These are phyloP conservation scores for Microdochium nivale DNA, from an alignment of 2,329 filamentous ascomycete species.

Conservation along the genomic window DNA sequence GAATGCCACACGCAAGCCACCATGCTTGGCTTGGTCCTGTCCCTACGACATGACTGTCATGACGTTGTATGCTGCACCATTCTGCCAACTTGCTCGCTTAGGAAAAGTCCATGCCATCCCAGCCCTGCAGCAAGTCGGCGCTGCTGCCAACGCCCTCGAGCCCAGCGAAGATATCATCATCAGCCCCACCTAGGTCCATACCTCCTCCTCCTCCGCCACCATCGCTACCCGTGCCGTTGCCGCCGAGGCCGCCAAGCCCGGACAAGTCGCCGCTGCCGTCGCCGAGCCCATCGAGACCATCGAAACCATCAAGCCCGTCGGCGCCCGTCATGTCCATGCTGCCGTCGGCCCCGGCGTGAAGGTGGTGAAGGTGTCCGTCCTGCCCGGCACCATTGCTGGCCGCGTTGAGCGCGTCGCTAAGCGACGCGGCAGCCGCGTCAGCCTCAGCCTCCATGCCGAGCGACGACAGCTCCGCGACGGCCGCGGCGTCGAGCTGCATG, in stretches of 20 bases:
- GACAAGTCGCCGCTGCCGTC: not conserved
- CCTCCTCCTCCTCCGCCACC: not conserved
- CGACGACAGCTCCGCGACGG: not conserved
- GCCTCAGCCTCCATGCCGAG: not conserved
- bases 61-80: too few species aligned
- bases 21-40: too few species aligned
- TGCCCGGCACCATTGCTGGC: not conserved
- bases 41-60: too few species aligned
- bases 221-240: not conserved
- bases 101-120: conserved; percentile 17
- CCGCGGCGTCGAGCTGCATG: not conserved
- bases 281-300: not conserved
- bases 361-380: not conserved
- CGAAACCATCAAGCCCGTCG: not conserved
- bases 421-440: not conserved
- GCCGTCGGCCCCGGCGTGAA: too few species aligned
- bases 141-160: not conserved
- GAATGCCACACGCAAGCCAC: too few species aligned
- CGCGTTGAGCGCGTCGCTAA: not conserved
- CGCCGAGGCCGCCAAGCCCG: not conserved
- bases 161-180: not conserved
- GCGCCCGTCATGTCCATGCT: not conserved
- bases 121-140: conserved; percentile 5
- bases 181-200: not conserved
- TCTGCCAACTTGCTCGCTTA: conserved; percentile 3